phyloP scores from a whole-genome alignment of 2,329 filamentous ascomycete genomes.

The Diaporthe citriasiana region DNA sequence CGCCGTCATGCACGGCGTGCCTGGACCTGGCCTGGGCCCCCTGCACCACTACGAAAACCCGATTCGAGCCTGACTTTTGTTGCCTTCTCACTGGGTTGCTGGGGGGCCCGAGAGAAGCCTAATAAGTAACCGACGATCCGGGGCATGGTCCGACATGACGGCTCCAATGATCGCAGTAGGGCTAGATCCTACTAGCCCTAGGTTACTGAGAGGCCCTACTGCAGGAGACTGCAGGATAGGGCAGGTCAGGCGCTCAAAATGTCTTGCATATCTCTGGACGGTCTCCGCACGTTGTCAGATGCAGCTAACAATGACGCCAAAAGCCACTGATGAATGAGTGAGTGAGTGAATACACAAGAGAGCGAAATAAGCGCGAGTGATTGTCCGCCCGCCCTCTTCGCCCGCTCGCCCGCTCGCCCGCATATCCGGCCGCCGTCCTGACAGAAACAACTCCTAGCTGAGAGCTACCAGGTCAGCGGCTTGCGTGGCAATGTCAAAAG shows the following conservation, averaged over 20 bases:
- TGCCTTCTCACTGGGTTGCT: background rate
- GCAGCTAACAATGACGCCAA: slow-evolving; percentile 21
- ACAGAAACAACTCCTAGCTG: background rate
- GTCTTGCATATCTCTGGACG: slow-evolving; percentile 30
- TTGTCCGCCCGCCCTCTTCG: slow-evolving; percentile 5
- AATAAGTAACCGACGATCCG: slow-evolving; percentile 14
- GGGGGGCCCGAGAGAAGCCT: background rate
- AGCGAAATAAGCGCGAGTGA: slow-evolving; percentile 23
- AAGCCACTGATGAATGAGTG: background rate
- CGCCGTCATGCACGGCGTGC: slow-evolving; percentile 23
- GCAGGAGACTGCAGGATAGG: slow-evolving; percentile 24
- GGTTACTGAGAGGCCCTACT: slow-evolving; percentile 15
- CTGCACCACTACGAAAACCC: background rate
- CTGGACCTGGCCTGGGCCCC: slow-evolving; percentile 10
- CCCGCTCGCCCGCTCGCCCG: slow-evolving; percentile 7
- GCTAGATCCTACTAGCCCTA: slow-evolving; percentile 9
- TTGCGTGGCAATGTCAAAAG: slow-evolving; percentile 25
- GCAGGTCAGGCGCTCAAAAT: slow-evolving; percentile 30
- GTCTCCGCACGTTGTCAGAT: slow-evolving; percentile 30
- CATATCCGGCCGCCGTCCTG: slow-evolving; percentile 21
- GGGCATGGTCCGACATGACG: slow-evolving; percentile 6
- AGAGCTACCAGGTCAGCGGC: background rate
- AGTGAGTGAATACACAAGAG: background rate
- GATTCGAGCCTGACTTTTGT: background rate
- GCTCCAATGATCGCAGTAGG: background rate